phyloP scores from a whole-genome alignment of 345 rosid species.

The Anacardium occidentale region DNA sequence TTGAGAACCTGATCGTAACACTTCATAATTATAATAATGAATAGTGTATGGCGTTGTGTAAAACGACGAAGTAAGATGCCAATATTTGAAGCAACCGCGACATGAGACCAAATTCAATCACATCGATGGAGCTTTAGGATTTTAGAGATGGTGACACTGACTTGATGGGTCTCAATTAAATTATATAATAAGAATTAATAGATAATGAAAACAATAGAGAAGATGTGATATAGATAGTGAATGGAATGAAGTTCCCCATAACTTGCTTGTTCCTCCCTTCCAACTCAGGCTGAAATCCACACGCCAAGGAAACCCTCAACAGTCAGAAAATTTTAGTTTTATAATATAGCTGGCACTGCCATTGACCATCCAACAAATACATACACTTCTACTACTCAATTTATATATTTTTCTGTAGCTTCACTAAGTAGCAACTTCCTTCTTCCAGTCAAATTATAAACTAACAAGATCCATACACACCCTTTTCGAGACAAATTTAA shows the following conservation, averaged over 20 bases:
- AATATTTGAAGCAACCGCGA: conserved; percentile 56
- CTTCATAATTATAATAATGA: background rate
- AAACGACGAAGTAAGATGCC: conserved; percentile 35
- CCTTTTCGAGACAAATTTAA: no score
- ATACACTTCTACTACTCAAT: no score
- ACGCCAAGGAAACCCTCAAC: conserved; percentile 60
- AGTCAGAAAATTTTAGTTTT: no score
- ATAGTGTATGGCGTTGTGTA: background rate
- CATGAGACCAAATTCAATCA: conserved; percentile 53
- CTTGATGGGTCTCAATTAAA: background rate
- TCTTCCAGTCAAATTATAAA: no score
- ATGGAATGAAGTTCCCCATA: conserved; percentile 21
- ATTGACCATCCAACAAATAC: conserved; percentile 47
- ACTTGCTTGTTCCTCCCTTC: conserved; percentile 10
- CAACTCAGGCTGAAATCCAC: conserved; percentile 42
- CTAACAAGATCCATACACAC: no score
- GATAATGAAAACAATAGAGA: conserved; percentile 1
- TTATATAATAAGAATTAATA: conserved; percentile 10
- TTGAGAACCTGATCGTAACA: no score
- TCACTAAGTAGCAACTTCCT: no score
- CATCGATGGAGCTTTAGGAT: conserved; percentile 37
- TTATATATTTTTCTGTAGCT: no score
- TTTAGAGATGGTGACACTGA: conserved; percentile 15
- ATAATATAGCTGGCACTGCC: conserved; percentile 36
- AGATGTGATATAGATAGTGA: conserved; percentile 2